A percentile compares a stretch with the other conserved stretches of the same genome.
Evolutionary conservation across 2,329 filamentous ascomycete genomes (phyloP).

Genomic region (Pestalotiopsis sp.): DNA sequence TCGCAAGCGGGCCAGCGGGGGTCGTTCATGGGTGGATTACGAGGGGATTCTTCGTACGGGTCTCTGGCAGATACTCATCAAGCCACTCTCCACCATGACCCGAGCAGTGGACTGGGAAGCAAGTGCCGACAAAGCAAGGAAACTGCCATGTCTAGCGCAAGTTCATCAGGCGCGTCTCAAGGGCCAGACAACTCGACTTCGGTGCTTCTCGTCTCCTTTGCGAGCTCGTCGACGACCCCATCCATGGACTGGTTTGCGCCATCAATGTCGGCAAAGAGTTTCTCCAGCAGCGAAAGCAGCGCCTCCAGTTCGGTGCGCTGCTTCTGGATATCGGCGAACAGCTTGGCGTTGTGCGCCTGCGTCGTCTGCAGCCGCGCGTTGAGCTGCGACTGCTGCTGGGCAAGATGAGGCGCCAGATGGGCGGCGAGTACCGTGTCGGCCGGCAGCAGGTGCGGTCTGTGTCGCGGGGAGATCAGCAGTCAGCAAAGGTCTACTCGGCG

Average conservation of each 20-base stretch:
- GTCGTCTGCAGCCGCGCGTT: slow-evolving; percentile 58
- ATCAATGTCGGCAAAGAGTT: slow-evolving; percentile 54
- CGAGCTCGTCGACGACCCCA: slow-evolving; percentile 49
- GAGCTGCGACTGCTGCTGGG: slow-evolving; percentile 55
- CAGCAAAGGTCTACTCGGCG: neutral
- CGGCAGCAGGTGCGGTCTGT: slow-evolving; percentile 57
- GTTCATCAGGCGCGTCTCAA: neutral
- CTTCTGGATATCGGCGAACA: slow-evolving; percentile 51
- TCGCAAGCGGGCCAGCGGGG: too few relatives aligned
- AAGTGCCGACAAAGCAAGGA: too few relatives aligned
- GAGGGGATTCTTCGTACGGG: too few relatives aligned
- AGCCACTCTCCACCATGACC: too few relatives aligned
- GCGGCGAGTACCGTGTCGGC: slow-evolving; percentile 53
- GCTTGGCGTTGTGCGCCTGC: slow-evolving; percentile 56
- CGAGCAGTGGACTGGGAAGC: too few relatives aligned
- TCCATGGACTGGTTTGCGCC: slow-evolving; percentile 46
- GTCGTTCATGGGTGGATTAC: too few relatives aligned
- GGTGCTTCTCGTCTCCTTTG: slow-evolving; percentile 48
- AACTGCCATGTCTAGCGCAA: neutral
- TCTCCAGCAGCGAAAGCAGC: slow-evolving; percentile 52
- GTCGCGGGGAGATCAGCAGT: neutral
- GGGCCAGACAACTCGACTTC: slow-evolving; percentile 38
- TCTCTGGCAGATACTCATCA: too few relatives aligned
- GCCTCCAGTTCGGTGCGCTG: slow-evolving; percentile 58
- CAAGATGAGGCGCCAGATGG: slow-evolving; percentile 55